Conservation (phyloP, 2,329 filamentous ascomycete species). For the Fusarium napiforme region DNA sequence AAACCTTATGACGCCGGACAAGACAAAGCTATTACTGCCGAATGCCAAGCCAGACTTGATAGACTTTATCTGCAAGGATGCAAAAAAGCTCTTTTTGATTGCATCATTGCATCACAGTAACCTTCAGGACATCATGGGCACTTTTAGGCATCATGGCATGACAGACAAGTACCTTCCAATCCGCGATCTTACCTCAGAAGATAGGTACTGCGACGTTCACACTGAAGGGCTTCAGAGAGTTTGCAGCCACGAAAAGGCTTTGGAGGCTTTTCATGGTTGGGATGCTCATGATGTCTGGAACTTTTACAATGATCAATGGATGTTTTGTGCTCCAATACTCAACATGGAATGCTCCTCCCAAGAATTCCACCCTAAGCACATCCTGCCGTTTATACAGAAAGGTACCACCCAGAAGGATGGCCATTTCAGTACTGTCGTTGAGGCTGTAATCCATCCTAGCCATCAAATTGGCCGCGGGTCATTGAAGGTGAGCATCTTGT, state of each 20-base stretch:
- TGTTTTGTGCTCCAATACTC: constrained; percentile 5
- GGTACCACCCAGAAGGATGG: neutral
- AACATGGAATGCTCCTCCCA: neutral
- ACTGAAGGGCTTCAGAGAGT: neutral
- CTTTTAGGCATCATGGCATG: neutral
- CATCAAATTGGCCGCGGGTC: neutral
- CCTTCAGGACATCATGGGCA: neutral
- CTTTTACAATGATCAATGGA: constrained; percentile 12
- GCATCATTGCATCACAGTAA: neutral
- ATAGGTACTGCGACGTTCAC: neutral
- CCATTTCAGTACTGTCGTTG: constrained; percentile 22
- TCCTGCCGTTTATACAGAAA: constrained; percentile 3
- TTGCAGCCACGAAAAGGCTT: neutral
- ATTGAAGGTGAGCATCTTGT: neutral
- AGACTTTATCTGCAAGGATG: neutral
- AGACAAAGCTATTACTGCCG: neutral
- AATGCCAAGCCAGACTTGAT: neutral
- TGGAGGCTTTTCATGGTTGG: constrained; percentile 12
- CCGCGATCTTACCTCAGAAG: neutral
- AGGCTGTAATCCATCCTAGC: constrained; percentile 11
- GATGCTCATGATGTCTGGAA: neutral
- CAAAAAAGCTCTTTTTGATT: constrained; percentile 4
- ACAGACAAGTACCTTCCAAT: constrained; percentile 8
- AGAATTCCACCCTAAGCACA: neutral
- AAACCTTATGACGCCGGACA: neutral